Percentiles rank a stretch among this genome's conserved stretches.
Evolutionary conservation across 257 asterid species (phyloP).

Genomic region (Verbascum thapsus): DNA sequence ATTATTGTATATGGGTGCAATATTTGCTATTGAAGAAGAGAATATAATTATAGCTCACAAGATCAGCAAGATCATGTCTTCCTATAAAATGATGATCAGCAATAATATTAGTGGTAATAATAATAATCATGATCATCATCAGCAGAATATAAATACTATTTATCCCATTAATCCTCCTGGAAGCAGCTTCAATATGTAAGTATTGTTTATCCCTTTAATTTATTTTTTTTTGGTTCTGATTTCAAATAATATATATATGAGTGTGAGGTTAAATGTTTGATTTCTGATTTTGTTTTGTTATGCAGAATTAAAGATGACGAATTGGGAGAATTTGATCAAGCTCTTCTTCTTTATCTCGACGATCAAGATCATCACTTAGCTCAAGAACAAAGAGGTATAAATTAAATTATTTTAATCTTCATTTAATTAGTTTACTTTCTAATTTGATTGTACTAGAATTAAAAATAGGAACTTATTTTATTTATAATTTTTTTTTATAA

Average conservation of each 20-base stretch:
- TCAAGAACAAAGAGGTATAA: conserved; percentile 55
- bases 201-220: too few species aligned
- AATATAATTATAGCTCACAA: too few species aligned
- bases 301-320: conserved; percentile 70
- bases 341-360: conserved; percentile 67
- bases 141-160: too few species aligned
- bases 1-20: conserved; percentile 4
- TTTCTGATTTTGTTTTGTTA: not conserved
- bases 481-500: not conserved
- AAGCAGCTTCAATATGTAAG: conserved; percentile 56
- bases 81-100: conserved; percentile 18
- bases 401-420: not conserved
- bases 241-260: not conserved
- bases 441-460: conserved; percentile 35
- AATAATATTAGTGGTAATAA: too few species aligned
- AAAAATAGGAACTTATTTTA: not conserved
- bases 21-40: not conserved
- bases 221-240: too few species aligned
- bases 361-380: conserved; percentile 60
- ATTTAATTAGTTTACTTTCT: not conserved
- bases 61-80: not conserved
- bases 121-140: conserved; percentile 37
- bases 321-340: conserved; percentile 87
- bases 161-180: too few species aligned
- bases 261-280: too few species aligned